phyloP scores from a whole-genome alignment of 441 rosid genomes.

The Sinapis alba region DNA sequence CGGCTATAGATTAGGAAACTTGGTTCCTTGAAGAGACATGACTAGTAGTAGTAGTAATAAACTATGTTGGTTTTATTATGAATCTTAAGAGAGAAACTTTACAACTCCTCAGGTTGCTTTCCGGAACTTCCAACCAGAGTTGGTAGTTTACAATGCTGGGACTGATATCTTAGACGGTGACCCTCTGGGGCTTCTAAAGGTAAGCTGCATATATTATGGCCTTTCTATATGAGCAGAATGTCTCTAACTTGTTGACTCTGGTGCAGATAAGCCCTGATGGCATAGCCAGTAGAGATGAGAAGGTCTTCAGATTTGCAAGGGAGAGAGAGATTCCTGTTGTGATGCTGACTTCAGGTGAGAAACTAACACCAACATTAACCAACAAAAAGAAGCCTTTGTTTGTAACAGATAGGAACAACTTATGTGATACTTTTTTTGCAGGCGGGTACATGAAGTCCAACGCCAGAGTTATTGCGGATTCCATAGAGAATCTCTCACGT shows the following conservation, averaged over 20 bases:
- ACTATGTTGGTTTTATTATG: not conserved
- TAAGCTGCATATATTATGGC: constrained; percentile 18
- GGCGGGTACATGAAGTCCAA: constrained; percentile 98
- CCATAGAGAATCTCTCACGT: constrained; percentile 70
- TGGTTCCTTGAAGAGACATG: not conserved
- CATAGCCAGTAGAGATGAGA: constrained; percentile 80
- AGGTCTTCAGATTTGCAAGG: constrained; percentile 80
- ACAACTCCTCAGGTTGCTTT: constrained; percentile 64
- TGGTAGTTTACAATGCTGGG: constrained; percentile 92
- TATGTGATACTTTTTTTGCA: constrained; percentile 39
- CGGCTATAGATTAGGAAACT: not conserved
- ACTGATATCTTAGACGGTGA: constrained; percentile 97
- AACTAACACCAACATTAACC: not conserved
- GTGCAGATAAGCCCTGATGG: constrained; percentile 86
- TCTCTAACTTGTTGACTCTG: constrained; percentile 3
- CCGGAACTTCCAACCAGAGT: constrained; percentile 63
- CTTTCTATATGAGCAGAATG: constrained; percentile 1
- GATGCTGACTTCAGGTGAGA: constrained; percentile 93
- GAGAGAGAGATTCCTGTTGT: constrained; percentile 75
- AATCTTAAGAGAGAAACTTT: not conserved
- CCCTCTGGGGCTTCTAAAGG: constrained; percentile 90
- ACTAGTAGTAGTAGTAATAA: not conserved
- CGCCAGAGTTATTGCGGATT: constrained; percentile 88
- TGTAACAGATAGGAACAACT: not conserved
- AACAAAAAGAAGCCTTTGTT: not conserved